phyloP scores from a whole-genome alignment of 176 grass and related monocot species.

The Avena insularis region DNA sequence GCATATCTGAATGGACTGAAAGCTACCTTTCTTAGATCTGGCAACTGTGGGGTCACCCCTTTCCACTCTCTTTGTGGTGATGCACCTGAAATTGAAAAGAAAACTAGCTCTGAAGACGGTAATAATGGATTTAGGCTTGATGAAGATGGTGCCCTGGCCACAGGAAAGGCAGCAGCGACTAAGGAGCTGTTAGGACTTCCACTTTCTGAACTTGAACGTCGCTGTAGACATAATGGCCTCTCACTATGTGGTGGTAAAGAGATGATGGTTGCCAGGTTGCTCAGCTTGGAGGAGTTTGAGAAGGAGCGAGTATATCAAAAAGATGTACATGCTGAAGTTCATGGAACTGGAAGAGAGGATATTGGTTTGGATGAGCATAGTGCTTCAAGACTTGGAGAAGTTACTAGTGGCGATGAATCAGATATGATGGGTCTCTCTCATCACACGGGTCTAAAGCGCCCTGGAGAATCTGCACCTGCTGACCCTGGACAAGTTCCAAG shows the following conservation, averaged over 20 bases:
- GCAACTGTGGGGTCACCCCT: conserved; percentile 75
- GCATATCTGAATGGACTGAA: conserved; percentile 91
- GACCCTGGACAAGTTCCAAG: conserved; percentile 43
- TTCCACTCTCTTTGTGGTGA: conserved; percentile 89
- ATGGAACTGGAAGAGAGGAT: conserved; percentile 54
- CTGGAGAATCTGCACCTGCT: conserved; percentile 39
- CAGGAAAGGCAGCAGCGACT: conserved; percentile 74
- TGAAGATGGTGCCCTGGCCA: conserved; percentile 89
- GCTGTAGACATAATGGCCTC: conserved; percentile 94
- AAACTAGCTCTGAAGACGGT: conserved; percentile 56
- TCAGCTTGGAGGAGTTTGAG: conserved; percentile 93
- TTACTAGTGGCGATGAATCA: conserved; percentile 43
- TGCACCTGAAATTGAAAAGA: conserved; percentile 95
- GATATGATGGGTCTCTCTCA: conserved; percentile 33
- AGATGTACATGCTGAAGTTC: conserved; percentile 47
- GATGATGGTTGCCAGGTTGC: conserved; percentile 95
- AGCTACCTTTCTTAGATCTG: conserved; percentile 87
- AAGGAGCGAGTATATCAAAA: conserved; percentile 68
- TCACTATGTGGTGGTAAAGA: conserved; percentile 90
- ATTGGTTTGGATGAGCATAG: conserved; percentile 37
- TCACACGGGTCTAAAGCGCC: conserved; percentile 31
- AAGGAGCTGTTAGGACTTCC: conserved; percentile 90
- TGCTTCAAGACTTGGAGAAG: conserved; percentile 50
- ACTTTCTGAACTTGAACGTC: conserved; percentile 88
- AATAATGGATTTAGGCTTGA: conserved; percentile 76